A percentile compares a stretch with the other conserved stretches of the same genome.
Conservation (phyloP, 2,329 filamentous ascomycete species). For the Metarhizium sp. region DNA sequence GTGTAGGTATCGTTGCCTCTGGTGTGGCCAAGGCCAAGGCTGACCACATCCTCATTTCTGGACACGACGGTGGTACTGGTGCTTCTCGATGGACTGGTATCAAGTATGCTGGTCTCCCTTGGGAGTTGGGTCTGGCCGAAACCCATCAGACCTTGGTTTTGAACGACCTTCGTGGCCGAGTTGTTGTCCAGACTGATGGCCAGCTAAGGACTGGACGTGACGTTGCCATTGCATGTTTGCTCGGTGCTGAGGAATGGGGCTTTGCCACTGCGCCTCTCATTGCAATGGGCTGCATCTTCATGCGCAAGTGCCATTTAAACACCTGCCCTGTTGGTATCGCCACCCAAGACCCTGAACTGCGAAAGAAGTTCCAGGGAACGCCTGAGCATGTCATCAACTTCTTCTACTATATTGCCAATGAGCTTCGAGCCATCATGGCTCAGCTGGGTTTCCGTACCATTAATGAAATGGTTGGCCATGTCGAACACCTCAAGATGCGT, state of each 20-base stretch:
- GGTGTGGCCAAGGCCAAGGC: slow-evolving; percentile 97
- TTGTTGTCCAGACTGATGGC: slow-evolving; percentile 92
- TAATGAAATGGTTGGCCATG: slow-evolving; percentile 95
- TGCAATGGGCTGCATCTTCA: slow-evolving; percentile 94
- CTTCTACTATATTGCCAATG: slow-evolving; percentile 96
- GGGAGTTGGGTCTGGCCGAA: slow-evolving; percentile 93
- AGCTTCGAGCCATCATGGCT: slow-evolving; percentile 94
- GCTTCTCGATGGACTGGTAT: slow-evolving; percentile 97
- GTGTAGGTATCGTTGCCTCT: slow-evolving; percentile 93
- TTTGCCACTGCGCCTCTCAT: slow-evolving; percentile 93
- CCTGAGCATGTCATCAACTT: slow-evolving; percentile 98
- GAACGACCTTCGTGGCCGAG: slow-evolving; percentile 90
- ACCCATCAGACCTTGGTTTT: slow-evolving; percentile 94
- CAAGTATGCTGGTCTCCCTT: slow-evolving; percentile 94
- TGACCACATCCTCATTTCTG: slow-evolving; percentile 92
- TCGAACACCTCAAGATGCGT: slow-evolving; percentile 74
- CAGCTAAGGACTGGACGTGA: slow-evolving; percentile 89
- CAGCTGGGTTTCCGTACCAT: slow-evolving; percentile 89
- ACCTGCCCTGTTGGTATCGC: slow-evolving; percentile 89
- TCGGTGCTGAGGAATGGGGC: slow-evolving; percentile 97
- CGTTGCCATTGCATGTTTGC: slow-evolving; percentile 85
- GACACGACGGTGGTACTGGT: slow-evolving; percentile 93
- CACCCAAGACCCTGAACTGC: slow-evolving; percentile 87
- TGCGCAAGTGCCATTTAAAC: slow-evolving; percentile 70
- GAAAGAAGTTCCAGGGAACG: slow-evolving; percentile 87